A percentile compares a stretch with the other conserved stretches of the same genome.
Conservation (phyloP, 768 basidiomycete genomes). For the Boletus vinaceobasis region DNA sequence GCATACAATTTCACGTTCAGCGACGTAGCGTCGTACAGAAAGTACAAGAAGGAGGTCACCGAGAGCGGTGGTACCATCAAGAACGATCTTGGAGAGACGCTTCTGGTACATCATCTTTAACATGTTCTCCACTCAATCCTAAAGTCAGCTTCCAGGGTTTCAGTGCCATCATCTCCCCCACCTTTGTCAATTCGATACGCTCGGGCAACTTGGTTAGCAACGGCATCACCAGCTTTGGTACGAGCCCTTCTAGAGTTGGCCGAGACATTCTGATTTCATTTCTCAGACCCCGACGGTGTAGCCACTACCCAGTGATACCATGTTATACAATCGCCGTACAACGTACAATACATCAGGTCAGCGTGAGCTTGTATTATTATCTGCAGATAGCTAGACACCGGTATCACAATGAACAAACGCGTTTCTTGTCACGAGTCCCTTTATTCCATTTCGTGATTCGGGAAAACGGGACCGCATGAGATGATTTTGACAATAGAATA, state of each 20-base stretch:
- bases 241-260: background rate
- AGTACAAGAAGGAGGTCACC: conserved; percentile 7
- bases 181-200: background rate
- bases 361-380: background rate
- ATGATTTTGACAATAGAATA: background rate
- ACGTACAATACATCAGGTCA: background rate
- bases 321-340: background rate
- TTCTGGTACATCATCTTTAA: background rate
- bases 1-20: conserved; percentile 14
- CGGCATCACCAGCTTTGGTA: conserved; percentile 18
- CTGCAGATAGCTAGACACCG: background rate
- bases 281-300: conserved; percentile 13
- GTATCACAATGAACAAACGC: background rate
- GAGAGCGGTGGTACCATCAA: conserved; percentile 4
- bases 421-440: background rate
- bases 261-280: background rate
- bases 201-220: background rate
- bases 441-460: background rate
- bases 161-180: conserved; percentile 10
- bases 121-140: background rate
- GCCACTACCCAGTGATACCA: conserved; percentile 1
- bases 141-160: conserved; percentile 11
- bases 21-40: background rate
- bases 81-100: conserved; percentile 1
- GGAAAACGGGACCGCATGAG: background rate